A percentile compares a stretch with the other conserved stretches of the same genome.
phyloP scores from a whole-genome alignment of 2,329 filamentous ascomycete genomes.

The Penicillium sclerotiorum region DNA sequence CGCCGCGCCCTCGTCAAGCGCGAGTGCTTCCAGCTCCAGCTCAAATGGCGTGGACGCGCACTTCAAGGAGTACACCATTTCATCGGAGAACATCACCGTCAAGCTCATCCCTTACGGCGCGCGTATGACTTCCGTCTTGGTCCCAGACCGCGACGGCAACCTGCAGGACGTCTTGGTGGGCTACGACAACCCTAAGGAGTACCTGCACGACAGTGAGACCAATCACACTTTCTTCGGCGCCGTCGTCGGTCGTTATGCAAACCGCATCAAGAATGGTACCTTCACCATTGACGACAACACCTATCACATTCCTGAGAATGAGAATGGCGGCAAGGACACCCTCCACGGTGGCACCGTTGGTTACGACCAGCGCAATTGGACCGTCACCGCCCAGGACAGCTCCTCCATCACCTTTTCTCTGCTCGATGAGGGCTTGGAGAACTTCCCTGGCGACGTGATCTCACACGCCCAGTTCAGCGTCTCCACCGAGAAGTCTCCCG shows the following conservation, averaged over 20 bases:
- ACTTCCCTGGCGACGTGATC: constrained; percentile 52
- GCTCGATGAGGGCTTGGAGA: constrained; percentile 46
- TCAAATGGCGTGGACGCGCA: constrained; percentile 24
- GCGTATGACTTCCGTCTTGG: constrained; percentile 49
- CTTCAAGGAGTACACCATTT: constrained; percentile 50
- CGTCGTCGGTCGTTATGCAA: constrained; percentile 56
- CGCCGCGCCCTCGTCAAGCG: constrained; percentile 17
- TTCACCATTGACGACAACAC: constrained; percentile 53
- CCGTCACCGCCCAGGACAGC: constrained; percentile 44
- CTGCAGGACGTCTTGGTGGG: constrained; percentile 54
- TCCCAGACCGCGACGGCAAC: constrained; percentile 54
- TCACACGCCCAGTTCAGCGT: constrained; percentile 51
- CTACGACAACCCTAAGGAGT: constrained; percentile 51
- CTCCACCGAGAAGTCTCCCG: constrained; percentile 35
- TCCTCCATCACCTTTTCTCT: constrained; percentile 51
- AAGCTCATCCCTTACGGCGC: constrained; percentile 53
- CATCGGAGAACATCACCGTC: constrained; percentile 51
- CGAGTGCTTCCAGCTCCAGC: constrained; percentile 12
- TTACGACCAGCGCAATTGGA: constrained; percentile 55
- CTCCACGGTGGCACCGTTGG: constrained; percentile 55
- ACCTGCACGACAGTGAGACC: constrained; percentile 49
- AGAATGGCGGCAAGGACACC: constrained; percentile 54
- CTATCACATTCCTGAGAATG: constrained; percentile 55
- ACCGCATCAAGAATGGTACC: constrained; percentile 60
- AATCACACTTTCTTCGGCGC: constrained; percentile 53